These are phyloP conservation scores for Clonostachys solani DNA, from an alignment of 2,329 filamentous ascomycete genomes.

Conservation along the genomic window DNA sequence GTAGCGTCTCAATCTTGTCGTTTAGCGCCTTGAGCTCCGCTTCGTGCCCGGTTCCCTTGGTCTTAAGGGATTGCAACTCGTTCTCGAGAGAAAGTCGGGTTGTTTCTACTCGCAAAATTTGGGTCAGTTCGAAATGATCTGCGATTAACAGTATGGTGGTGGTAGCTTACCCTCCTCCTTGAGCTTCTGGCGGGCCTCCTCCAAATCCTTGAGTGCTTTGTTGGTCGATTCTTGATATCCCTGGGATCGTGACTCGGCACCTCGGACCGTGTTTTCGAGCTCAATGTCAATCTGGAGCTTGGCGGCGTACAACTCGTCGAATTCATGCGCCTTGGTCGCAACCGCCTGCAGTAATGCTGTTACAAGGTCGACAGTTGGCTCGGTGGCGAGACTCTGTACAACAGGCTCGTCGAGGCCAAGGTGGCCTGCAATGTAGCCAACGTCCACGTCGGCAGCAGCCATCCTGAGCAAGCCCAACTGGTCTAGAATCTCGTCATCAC, in stretches of 20 bases:
- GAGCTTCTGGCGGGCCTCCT: conserved; percentile 76
- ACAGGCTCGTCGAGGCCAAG: conserved; percentile 64
- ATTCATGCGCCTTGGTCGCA: conserved; percentile 74
- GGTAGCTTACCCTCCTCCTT: conserved; percentile 68
- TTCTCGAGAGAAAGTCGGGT: conserved; percentile 71
- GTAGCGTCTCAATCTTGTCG: conserved; percentile 79
- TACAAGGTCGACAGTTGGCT: conserved; percentile 76
- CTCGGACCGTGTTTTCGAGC: conserved; percentile 83
- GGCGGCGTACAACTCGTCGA: conserved; percentile 76
- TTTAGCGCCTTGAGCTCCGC: conserved; percentile 73
- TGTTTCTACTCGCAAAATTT: conserved; percentile 54
- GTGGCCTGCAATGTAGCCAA: conserved; percentile 69
- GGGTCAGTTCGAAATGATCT: neutral
- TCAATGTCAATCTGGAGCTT: conserved; percentile 90
- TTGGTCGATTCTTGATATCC: conserved; percentile 77
- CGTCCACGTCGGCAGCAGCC: conserved; percentile 53
- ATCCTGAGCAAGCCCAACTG: conserved; percentile 13
- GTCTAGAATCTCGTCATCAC: neutral
- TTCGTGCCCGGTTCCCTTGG: conserved; percentile 68
- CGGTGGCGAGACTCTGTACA: conserved; percentile 55
- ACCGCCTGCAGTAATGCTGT: conserved; percentile 70
- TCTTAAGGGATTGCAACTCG: conserved; percentile 74
- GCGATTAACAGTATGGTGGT: neutral
- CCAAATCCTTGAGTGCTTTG: conserved; percentile 78
- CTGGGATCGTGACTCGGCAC: conserved; percentile 77